Conservation (phyloP, 352 stramenopile genomes). For the Pythium scleroteichum region DNA sequence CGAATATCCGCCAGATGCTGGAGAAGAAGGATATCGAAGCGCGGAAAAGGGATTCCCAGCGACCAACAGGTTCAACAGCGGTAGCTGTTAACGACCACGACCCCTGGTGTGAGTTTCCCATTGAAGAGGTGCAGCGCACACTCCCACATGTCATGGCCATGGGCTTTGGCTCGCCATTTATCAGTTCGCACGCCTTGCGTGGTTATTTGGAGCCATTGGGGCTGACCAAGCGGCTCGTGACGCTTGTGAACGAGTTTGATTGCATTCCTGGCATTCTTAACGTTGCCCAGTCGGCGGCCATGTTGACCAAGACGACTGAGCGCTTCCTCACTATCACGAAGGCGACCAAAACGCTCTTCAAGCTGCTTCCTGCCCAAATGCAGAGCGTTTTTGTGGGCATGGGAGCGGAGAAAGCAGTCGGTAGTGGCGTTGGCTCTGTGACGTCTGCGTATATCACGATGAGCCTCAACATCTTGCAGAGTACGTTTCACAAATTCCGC, state of each 20-base stretch:
- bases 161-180: conserved; percentile 78
- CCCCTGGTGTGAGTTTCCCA: conserved; percentile 20
- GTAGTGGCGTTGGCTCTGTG: conserved; percentile 22
- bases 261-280: conserved; percentile 87
- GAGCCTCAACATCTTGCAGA: conserved; percentile 80
- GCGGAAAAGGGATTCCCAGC: conserved; percentile 28
- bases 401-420: conserved; percentile 12
- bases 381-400: conserved; percentile 57
- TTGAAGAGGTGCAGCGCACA: conserved; percentile 28
- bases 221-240: conserved; percentile 57
- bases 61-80: background rate
- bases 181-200: conserved; percentile 47
- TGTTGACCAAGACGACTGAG: conserved; percentile 80
- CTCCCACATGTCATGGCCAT: conserved; percentile 62
- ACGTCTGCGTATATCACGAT: conserved; percentile 79
- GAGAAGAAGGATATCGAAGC: conserved; percentile 67
- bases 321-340: conserved; percentile 81
- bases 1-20: conserved; percentile 43
- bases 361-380: conserved; percentile 72
- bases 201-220: conserved; percentile 54
- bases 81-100: conserved; percentile 5
- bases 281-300: conserved; percentile 70
- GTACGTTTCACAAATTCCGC: conserved; percentile 78
- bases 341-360: conserved; percentile 71
- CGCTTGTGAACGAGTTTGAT: conserved; percentile 86